Conservation (phyloP, 192 early-diverging fungal species). For the Coemansia sp. region DNA sequence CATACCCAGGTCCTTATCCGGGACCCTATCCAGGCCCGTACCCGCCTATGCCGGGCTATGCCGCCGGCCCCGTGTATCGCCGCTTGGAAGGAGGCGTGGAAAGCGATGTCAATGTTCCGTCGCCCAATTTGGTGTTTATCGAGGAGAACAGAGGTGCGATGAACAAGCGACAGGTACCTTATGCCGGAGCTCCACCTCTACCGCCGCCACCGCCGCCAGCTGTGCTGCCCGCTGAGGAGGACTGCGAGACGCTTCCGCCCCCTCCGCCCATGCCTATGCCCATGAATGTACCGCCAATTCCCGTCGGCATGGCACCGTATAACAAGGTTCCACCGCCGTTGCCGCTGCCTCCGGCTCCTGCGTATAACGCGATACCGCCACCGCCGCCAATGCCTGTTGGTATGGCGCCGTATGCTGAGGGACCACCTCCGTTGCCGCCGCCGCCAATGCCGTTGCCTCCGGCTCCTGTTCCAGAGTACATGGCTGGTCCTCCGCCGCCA, state of each 20-base stretch:
- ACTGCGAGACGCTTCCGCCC: constrained; percentile 25
- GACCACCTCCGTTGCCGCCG: constrained; percentile 8
- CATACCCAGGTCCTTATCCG: constrained; percentile 9
- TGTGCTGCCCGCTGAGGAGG: constrained; percentile 8
- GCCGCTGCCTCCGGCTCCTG: constrained; percentile 14
- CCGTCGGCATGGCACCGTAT: constrained; percentile 14
- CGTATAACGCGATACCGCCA: constrained; percentile 13
- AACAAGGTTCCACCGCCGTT: constrained; percentile 13
- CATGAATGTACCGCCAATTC: constrained; percentile 5
- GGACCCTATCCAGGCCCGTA: neutral
- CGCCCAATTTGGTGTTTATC: constrained; percentile 20
- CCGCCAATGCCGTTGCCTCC: constrained; percentile 4
- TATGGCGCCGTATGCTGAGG: neutral
- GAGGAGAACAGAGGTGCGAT: constrained; percentile 5
- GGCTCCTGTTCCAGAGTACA: constrained; percentile 10
- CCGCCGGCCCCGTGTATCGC: constrained; percentile 17
- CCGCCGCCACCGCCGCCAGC: constrained; percentile 7
- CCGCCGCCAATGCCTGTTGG: constrained; percentile 10
- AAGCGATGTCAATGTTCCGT: neutral
- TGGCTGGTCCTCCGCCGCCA: constrained; percentile 14
- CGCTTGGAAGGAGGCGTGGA: constrained; percentile 7
- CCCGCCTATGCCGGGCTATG: constrained; percentile 12
- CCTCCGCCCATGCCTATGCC: constrained; percentile 7
- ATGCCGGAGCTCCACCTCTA: neutral
- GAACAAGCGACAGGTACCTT: constrained; percentile 22